Percentiles rank a stretch among this genome's conserved stretches.
phyloP scores from a whole-genome alignment of 495 filamentous ascomycete species.

The Aspergillus indologenus region DNA sequence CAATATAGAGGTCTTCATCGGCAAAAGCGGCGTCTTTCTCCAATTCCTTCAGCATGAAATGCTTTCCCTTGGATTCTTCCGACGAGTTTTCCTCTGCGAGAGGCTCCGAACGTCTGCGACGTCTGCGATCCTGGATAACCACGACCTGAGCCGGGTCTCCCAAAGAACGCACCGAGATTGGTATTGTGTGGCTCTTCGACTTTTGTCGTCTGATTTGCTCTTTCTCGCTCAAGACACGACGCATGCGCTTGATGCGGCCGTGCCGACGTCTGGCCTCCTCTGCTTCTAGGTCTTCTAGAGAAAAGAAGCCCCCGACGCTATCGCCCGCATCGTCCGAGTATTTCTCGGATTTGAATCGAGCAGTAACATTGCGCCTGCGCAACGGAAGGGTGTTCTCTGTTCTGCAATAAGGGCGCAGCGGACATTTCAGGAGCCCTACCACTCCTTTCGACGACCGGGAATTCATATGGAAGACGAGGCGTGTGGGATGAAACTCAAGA shows the following conservation, averaged over 20 bases:
- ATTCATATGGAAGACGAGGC: conserved; percentile 24
- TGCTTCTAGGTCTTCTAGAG: background rate
- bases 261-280: conserved; percentile 3
- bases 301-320: background rate
- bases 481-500: background rate
- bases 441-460: conserved; percentile 20
- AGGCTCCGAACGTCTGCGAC: conserved; percentile 9
- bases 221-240: background rate
- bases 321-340: background rate
- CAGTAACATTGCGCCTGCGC: conserved; percentile 15
- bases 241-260: background rate
- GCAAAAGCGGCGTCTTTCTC: conserved; percentile 20
- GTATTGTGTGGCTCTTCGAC: background rate
- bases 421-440: conserved; percentile 18
- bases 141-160: conserved; percentile 45
- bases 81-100: too few species aligned
- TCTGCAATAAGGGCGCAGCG: conserved; percentile 9
- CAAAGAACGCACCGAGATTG: conserved; percentile 27
- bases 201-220: conserved; percentile 9
- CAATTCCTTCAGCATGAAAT: conserved; percentile 31
- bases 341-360: conserved; percentile 18
- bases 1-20: conserved; percentile 8
- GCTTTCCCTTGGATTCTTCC: conserved; percentile 2
- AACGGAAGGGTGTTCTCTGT: conserved; percentile 5
- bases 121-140: conserved; percentile 26